Percentiles rank a stretch among this genome's conserved stretches.
Conservation (phyloP, 2,329 filamentous ascomycete genomes). For the Aureobasidium namibiae region DNA sequence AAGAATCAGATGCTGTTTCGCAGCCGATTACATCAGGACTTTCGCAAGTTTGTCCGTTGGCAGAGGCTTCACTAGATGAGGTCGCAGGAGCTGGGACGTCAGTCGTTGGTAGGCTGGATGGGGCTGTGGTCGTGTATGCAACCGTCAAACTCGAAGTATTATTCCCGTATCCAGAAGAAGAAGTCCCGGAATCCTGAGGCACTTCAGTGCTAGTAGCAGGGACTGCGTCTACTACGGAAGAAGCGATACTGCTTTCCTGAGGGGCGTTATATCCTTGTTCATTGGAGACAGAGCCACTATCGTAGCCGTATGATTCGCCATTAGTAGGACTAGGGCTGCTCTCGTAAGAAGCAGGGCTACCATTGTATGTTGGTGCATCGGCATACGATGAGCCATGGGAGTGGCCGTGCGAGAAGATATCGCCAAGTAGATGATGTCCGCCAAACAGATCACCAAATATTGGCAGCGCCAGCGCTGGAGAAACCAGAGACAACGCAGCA, state of each 20-base stretch:
- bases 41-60: background rate
- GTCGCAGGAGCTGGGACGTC: background rate
- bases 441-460: constrained; percentile 1
- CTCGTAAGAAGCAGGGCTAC: background rate
- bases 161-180: background rate
- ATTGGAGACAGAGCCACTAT: background rate
- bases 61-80: background rate
- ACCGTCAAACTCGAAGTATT: background rate
- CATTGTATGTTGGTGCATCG: background rate
- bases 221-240: background rate
- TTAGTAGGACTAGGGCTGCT: background rate
- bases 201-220: background rate
- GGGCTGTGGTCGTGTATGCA: background rate
- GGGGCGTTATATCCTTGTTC: background rate
- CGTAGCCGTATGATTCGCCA: background rate
- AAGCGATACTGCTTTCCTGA: background rate
- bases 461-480: constrained; percentile 2
- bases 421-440: background rate
- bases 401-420: background rate
- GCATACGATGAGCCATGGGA: background rate
- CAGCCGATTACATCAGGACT: background rate
- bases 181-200: background rate
- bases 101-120: background rate
- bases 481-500: background rate
- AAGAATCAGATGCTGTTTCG: background rate